Base-by-base conservation (phyloP, 805 yeast genomes). In the Phaffomyces thermotolerans region DNA sequence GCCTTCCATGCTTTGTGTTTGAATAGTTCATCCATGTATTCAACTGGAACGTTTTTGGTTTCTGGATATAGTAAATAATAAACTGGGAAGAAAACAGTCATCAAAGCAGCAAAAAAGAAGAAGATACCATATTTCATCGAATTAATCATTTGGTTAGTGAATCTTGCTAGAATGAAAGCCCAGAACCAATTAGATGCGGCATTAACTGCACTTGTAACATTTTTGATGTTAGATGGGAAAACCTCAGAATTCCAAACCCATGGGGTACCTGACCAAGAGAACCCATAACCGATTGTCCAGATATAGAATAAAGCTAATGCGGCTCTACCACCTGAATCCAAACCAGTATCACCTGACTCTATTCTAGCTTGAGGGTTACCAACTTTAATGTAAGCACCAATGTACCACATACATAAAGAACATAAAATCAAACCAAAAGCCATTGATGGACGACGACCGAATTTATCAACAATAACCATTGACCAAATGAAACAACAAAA, bases 151-250 rank as follows among this genome's bases (percentile, higher is more conserved):
- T 71, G 56, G 20, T 69, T 68, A 7, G 75, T 69, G 48, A 66
- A 68, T 47, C 73, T 63, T 7, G 73, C 73, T 60, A 72, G 65
- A 40, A 73, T 62, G 51, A 73, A 73, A 7, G 72, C 73, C 66
- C 75, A 69, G 47, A 71, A 65, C 78, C 78, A 72, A 40, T 69
- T 65, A 27, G 70, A 59, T 36, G 71, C 63, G 0, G 75, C 69
- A 47, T 71, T 72, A 42, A 72, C 61, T 30, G 72, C 67, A 53
- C 66, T 73, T 23, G 71, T 69, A 6, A 67, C 63, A 17, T 67
- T 71, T 49, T 76, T 57, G 36, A 72, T 65, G 32, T 68, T 65
- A 39, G 67, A 69, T 22, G 69, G 68, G 51, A 69, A 71, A 27
- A 71, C 65, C 45, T 72, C 77, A 7, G 74, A 65, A 49, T 72